Percentiles rank a stretch among this genome's conserved stretches.
phyloP scores from a whole-genome alignment of 495 filamentous ascomycete species.

The Aspergillus bertholletiae region DNA sequence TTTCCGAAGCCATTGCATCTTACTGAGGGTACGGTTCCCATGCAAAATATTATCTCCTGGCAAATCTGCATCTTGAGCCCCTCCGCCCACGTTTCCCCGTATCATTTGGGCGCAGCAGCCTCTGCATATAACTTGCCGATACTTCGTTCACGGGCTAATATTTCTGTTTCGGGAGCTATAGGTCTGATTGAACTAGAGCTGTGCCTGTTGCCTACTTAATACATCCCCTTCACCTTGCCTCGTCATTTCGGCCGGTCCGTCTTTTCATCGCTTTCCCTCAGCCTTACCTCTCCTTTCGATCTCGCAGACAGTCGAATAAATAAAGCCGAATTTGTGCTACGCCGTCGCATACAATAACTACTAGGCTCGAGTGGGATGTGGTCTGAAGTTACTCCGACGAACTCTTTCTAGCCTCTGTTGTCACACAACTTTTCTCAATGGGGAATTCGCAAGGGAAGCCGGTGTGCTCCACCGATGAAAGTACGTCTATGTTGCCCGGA shows the following conservation, averaged over 20 bases:
- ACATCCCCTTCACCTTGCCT: constrained; percentile 9
- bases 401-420: constrained; percentile 19
- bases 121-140: background rate
- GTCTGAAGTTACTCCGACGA: constrained; percentile 21
- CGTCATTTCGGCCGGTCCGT: background rate
- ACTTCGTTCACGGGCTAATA: constrained; percentile 12
- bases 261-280: background rate
- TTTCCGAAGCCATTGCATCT: constrained; percentile 9
- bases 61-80: constrained; percentile 13
- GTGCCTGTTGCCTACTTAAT: constrained; percentile 5
- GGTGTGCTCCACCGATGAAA: constrained; percentile 87
- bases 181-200: constrained; percentile 13
- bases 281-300: background rate
- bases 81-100: constrained; percentile 15
- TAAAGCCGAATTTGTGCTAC: constrained; percentile 1
- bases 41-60: constrained; percentile 1
- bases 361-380: constrained; percentile 33
- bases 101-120: constrained; percentile 9
- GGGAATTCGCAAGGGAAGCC: constrained; percentile 94
- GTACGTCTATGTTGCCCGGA: constrained; percentile 49
- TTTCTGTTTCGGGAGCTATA: constrained; percentile 6
- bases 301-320: background rate
- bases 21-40: constrained; percentile 14
- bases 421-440: constrained; percentile 54
- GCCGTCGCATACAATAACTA: constrained; percentile 2